Base-by-base conservation (phyloP, 441 rosid genomes). In the Corymbia calophylla region DNA sequence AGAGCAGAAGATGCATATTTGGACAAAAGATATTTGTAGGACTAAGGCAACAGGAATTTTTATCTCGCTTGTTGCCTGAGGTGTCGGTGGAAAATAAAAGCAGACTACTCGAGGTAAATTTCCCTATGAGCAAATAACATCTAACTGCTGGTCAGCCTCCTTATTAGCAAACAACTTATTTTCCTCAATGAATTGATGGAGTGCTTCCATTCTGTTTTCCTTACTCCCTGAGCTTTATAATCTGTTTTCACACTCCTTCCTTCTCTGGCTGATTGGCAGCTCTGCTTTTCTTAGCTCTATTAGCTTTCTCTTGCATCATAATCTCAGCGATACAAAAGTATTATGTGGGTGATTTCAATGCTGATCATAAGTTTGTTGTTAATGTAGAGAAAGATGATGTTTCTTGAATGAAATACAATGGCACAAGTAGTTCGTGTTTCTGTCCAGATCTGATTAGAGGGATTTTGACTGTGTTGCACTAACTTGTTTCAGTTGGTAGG, bases 21-120 rank as follows among this genome's bases (percentile, higher is more conserved):
- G 91, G 89, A 82, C 87, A 48, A 44, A 87, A 89, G 88, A 80
- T 89, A 44, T 87, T 89, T 87, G 84, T 44, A 15, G 89, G 91
- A 53, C 35, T 66, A 44, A 87, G 91, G 89, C 87, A 77, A 51
- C 80, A 87, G 23, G 87, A 89, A 84, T 82, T 89, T 56, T 81
- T 77, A 27, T 87, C 91, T 35, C 91, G 91, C 64, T 64, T 89
- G 87, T 53, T 80, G 51, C 91, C 87, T 8, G 82, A 55, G 27
- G 39, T 87, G 64, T 62, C 89, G 2, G 87, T 16, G 39, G 91
- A 70, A 60, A 32, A 55, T 82, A 53, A 87, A 58, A 87, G 17
- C 86, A 81, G 80, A 53, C 39, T 89, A 27, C 56, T 51, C 0
- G 87, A 89, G 91, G 91, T 89, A 87, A 29, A 53, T 86, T 54